These are phyloP conservation scores for Hypomyces perniciosus DNA, from an alignment of 2,329 filamentous ascomycete species.

Conservation along the genomic window DNA sequence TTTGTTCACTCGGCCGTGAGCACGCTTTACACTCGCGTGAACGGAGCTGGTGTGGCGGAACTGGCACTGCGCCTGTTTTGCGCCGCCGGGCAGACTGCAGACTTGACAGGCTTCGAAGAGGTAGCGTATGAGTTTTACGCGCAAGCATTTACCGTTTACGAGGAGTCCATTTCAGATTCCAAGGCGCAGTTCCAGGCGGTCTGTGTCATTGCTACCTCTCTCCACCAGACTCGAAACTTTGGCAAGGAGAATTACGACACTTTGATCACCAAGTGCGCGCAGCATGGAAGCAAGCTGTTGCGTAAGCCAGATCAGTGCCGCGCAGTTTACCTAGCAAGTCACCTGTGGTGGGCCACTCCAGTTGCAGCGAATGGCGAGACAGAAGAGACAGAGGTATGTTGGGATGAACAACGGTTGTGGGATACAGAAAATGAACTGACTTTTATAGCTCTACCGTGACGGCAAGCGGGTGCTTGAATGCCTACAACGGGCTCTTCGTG, in stretches of 20 bases:
- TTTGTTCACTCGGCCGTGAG: conserved; percentile 89
- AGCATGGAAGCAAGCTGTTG: conserved; percentile 93
- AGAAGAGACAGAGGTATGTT: conserved; percentile 69
- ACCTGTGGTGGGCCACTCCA: conserved; percentile 96
- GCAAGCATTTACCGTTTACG: conserved; percentile 96
- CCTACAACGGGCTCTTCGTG: conserved; percentile 86
- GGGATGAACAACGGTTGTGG: not conserved
- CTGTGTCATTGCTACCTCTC: conserved; percentile 81
- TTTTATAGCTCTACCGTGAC: conserved; percentile 80
- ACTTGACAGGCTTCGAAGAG: conserved; percentile 88
- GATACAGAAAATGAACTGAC: conserved; percentile 19
- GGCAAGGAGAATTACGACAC: conserved; percentile 98
- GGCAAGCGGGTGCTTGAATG: conserved; percentile 96
- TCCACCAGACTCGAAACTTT: conserved; percentile 86
- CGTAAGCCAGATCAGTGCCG: conserved; percentile 98
- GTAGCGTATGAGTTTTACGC: conserved; percentile 98
- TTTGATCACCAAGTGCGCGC: conserved; percentile 91
- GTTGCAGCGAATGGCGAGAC: conserved; percentile 70
- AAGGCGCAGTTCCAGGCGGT: conserved; percentile 97
- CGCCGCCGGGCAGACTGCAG: conserved; percentile 85
- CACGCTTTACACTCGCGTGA: conserved; percentile 80
- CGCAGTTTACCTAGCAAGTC: conserved; percentile 91
- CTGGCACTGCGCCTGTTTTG: conserved; percentile 85
- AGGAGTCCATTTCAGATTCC: conserved; percentile 92
- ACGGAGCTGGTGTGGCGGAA: conserved; percentile 70